Conservation (phyloP, 1,284 basidiomycete genomes). For the Cutaneotrichosporon dermatis region DNA sequence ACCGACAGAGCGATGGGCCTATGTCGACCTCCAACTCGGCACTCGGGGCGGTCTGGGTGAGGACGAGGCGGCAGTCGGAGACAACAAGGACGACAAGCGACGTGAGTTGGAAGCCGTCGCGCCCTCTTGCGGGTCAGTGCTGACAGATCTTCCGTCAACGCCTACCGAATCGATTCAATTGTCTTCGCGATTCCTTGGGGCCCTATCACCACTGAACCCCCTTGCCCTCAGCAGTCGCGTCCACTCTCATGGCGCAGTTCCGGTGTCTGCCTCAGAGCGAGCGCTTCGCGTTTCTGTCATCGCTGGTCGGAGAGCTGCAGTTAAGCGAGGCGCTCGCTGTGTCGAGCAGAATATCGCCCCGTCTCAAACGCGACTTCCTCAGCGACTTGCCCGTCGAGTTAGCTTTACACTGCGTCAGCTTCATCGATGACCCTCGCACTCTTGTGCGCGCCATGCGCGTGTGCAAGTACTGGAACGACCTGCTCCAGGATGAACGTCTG, state of each 20-base stretch:
- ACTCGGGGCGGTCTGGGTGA: conserved; percentile 1
- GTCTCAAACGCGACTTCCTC: conserved; percentile 83
- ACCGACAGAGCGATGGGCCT: conserved; percentile 16
- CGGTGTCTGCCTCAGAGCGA: conserved; percentile 21
- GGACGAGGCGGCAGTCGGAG: neutral
- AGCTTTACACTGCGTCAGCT: conserved; percentile 71
- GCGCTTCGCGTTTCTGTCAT: conserved; percentile 61
- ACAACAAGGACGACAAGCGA: neutral
- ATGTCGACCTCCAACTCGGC: conserved; percentile 5
- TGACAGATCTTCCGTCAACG: neutral
- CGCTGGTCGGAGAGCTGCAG: conserved; percentile 63
- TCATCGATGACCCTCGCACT: conserved; percentile 74
- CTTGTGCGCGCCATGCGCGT: conserved; percentile 70
- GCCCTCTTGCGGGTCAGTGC: no score
- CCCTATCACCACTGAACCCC: no score
- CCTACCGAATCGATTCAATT: no score
- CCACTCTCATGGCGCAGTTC: conserved; percentile 25
- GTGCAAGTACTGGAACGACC: conserved; percentile 67
- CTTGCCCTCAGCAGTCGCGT: neutral
- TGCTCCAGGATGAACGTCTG: conserved; percentile 75
- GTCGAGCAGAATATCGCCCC: conserved; percentile 66
- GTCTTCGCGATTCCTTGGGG: no score
- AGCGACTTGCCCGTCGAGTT: conserved; percentile 78
- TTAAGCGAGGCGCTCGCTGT: conserved; percentile 75
- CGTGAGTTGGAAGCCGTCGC: neutral